Base-by-base conservation (phyloP, 1,284 basidiomycete genomes). In the Trichosporon sp. region DNA sequence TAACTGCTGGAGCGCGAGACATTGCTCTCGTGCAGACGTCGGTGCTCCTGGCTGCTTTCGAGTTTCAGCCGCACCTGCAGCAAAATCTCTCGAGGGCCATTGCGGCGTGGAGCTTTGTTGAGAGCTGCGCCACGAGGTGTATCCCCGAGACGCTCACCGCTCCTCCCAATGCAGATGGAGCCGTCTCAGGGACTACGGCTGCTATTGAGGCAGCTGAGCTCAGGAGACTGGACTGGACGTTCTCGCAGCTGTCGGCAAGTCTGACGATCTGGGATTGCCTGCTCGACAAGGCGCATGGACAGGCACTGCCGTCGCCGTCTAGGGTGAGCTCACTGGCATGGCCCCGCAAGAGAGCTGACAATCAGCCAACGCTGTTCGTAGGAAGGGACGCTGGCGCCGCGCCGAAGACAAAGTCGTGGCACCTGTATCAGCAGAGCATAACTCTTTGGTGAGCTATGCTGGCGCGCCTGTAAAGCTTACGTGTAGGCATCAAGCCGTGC, bases 161-260 rank as follows among this genome's bases (percentile, higher is more conserved):
- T 61, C n/a, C 34, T 4, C 11, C 34, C 13, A 37, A 16, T 11
- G 34, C 34, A 16, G 11, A 37, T 14, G 34, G 34, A 37, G 13
- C 11, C 3, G 13, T 3, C 16, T 8, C 27, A n/a, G 6, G 49
- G 29, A 29, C 27, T 27, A 54, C 25, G 9, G 49, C 49, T 2
- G 49, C 27, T 2, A 54, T 54, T 27, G 49, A 54, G 49, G 49
- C 49, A 9, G 49, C 49, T 4, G 74, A 76, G 58, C 62, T 71
- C 32, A 57, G 70, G 29, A 67, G 70, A 19, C 71, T 73, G 66
- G 68, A 65, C 46, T 76, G 73, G 72, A 66, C 68, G 1, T 69
- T 71, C 7, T 69, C 60, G 3, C 64, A 67, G 32, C 57, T 74
- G 19, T 65, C 70, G n/a, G 71, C 71, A 3, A 67, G 61, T 37